Percentiles rank a stretch among this genome's conserved stretches.
Conservation (phyloP, 2,329 filamentous ascomycete species). For the Hawksworthiomyces lignivorus region DNA sequence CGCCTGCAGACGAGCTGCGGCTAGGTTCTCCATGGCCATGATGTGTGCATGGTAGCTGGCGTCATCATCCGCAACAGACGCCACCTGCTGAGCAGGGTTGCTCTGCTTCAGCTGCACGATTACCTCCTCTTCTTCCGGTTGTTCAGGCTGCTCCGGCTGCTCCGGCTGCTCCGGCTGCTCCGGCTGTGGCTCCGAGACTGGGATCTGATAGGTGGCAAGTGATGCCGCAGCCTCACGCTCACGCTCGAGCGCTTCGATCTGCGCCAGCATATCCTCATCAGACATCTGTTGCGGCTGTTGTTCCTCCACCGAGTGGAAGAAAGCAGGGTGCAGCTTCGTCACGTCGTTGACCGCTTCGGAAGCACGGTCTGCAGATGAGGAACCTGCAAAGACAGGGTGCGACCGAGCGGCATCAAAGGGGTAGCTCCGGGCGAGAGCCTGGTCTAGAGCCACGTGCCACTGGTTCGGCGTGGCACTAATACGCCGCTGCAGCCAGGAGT, state of each 20-base stretch:
- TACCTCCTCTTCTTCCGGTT: neutral
- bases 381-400: constrained; percentile 27
- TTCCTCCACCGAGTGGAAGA: constrained; percentile 19
- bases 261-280: too few relatives aligned
- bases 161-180: too few relatives aligned
- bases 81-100: neutral
- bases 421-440: constrained; percentile 26
- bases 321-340: constrained; percentile 24
- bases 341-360: constrained; percentile 20
- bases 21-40: constrained; percentile 18
- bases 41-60: constrained; percentile 21
- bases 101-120: constrained; percentile 2
- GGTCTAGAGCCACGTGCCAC: constrained; percentile 31
- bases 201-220: too few relatives aligned
- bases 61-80: constrained; percentile 7
- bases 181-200: too few relatives aligned
- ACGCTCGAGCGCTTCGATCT: too few relatives aligned
- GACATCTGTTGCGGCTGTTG: neutral
- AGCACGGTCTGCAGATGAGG: constrained; percentile 7
- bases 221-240: too few relatives aligned
- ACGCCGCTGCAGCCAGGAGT: constrained; percentile 15
- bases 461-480: constrained; percentile 20
- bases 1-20: constrained; percentile 13
- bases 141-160: too few relatives aligned
- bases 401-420: constrained; percentile 22